Evolutionary conservation across 2,329 filamentous ascomycete species (phyloP).

Genomic region (Ilyonectria sp.): DNA sequence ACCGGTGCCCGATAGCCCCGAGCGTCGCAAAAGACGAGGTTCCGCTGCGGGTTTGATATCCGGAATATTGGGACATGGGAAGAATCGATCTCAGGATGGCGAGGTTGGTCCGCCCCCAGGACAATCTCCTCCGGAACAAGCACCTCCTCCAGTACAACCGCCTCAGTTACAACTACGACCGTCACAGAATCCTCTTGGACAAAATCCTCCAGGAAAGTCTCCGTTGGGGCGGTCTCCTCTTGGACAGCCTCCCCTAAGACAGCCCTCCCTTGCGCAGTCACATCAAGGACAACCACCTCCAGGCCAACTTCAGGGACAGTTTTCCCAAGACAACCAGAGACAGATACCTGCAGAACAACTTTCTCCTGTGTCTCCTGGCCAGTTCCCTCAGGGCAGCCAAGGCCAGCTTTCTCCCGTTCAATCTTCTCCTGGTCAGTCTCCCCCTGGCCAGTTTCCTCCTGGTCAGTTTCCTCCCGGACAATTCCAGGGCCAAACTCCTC

Average conservation of each 20-base stretch:
- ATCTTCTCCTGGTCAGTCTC: neutral
- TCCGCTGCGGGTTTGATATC: constrained; percentile 51
- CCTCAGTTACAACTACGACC: constrained; percentile 30
- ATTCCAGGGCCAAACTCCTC: neutral
- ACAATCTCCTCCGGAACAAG: constrained; percentile 21
- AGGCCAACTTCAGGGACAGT: neutral
- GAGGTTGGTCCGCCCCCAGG: constrained; percentile 15
- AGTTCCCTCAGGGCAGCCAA: neutral
- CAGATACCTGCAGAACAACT: neutral
- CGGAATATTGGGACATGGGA: constrained; percentile 48
- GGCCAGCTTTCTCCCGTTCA: neutral
- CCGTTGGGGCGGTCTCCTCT: constrained; percentile 15
- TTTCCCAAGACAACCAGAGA: neutral
- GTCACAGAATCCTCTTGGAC: constrained; percentile 30
- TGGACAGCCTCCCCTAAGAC: constrained; percentile 4
- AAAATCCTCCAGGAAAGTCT: constrained; percentile 18
- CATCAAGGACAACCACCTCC: constrained; percentile 6
- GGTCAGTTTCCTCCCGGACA: neutral
- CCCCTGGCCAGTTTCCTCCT: neutral
- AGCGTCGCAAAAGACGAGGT: constrained; percentile 48
- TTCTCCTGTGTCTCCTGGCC: neutral
- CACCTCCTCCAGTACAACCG: constrained; percentile 6
- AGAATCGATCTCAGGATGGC: constrained; percentile 31
- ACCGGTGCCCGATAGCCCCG: constrained; percentile 24
- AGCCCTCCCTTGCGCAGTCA: neutral